Conservation (phyloP, 2,329 filamentous ascomycete genomes). For the Aphanoascus verrucosus region DNA sequence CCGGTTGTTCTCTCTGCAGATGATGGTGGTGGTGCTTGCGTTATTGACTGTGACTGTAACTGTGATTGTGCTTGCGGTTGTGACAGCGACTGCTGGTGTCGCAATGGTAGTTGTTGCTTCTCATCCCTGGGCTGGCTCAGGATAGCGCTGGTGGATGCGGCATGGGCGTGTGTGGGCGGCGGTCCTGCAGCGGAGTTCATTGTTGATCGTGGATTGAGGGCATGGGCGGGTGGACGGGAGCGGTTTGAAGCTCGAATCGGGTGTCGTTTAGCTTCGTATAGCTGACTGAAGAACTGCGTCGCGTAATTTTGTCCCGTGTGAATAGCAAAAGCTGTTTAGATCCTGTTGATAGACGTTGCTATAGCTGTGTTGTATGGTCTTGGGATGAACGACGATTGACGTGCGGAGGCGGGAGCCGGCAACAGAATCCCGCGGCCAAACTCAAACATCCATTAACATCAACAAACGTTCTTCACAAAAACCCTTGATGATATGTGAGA, state of each 20-base stretch:
- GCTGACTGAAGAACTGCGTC: not conserved
- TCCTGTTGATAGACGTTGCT: not conserved
- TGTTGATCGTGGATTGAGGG: not conserved
- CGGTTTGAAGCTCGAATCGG: not conserved
- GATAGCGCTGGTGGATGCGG: slow-evolving; percentile 15
- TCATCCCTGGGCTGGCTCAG: slow-evolving; percentile 11
- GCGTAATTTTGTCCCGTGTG: not conserved
- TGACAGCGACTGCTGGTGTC: slow-evolving; percentile 13
- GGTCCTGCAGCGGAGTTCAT: slow-evolving; percentile 8
- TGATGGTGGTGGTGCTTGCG: slow-evolving; percentile 19
- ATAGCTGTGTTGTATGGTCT: too few species aligned
- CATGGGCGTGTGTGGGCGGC: slow-evolving; percentile 14
- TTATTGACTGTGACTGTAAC: slow-evolving; percentile 16
- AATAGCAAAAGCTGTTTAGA: not conserved
- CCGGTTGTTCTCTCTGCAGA: slow-evolving; percentile 28
- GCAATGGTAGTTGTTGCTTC: not conserved
- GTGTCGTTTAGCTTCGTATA: not conserved
- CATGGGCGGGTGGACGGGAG: not conserved
- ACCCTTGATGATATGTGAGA: too few species aligned
- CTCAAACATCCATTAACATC: too few species aligned
- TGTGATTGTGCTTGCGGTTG: slow-evolving; percentile 23
- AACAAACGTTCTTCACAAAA: too few species aligned
- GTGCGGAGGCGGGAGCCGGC: too few species aligned
- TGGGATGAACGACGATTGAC: too few species aligned
- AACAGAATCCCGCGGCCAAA: too few species aligned